Conservation (phyloP, 176 grass and related monocot species). For the Zoysia japonica region DNA sequence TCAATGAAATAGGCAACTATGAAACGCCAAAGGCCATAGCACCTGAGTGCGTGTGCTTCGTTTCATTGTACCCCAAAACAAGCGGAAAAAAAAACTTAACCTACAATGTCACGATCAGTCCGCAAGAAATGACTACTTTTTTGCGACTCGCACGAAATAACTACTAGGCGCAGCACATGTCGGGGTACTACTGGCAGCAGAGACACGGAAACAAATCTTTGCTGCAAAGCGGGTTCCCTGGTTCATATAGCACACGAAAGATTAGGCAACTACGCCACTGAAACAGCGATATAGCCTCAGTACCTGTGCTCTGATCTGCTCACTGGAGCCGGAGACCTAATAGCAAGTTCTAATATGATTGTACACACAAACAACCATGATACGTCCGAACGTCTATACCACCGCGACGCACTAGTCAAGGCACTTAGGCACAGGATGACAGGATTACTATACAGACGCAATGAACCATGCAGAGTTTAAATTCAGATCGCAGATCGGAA, state of each 20-base stretch:
- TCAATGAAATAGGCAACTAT: slow-evolving; percentile 25
- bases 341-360: too few species aligned
- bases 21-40: slow-evolving; percentile 13
- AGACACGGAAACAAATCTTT: slow-evolving; percentile 6
- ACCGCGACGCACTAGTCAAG: background rate
- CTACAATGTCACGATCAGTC: background rate
- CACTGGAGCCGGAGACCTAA: background rate
- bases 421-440: background rate
- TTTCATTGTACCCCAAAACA: background rate
- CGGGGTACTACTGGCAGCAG: slow-evolving; percentile 46
- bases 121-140: background rate
- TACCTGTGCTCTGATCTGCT: slow-evolving; percentile 28
- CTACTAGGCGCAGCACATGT: background rate
- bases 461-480: background rate
- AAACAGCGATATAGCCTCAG: slow-evolving; percentile 27
- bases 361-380: background rate
- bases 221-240: slow-evolving; percentile 50
- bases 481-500: background rate
- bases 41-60: slow-evolving; percentile 21
- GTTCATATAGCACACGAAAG: slow-evolving; percentile 30
- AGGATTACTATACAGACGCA: background rate
- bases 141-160: too few species aligned
- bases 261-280: slow-evolving; percentile 4
- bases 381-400: background rate
- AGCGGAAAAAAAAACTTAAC: background rate